Base-by-base conservation (phyloP, 805 yeast species). In the Yarrowia sp. region DNA sequence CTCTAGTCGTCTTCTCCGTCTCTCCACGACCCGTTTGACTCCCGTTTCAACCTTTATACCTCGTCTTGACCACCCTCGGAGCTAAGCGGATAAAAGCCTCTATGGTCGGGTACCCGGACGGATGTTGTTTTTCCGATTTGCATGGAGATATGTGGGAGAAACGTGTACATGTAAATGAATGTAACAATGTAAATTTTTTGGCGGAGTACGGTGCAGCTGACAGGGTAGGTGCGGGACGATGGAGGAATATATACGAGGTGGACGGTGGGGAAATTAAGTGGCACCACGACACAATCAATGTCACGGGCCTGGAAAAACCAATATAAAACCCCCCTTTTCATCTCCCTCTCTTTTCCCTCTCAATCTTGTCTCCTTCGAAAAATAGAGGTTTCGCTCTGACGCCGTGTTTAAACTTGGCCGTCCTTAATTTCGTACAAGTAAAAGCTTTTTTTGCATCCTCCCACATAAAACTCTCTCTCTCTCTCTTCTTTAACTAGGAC, bases 111-210 rank as follows among this genome's bases (percentile, higher is more conserved):
- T 56, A 59, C 52, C 41, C 65, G 52, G 65, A 59, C 50, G 65
- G 65, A 59, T 59, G 65, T 45, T 59, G 52, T 59, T 59, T 59
- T 59, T 59, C 65, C 65, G 65, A 59, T 59, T 59, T 59, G 65
- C 65, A 59, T 59, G 65, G 52, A 45, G 52, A 59, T 59, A 59
- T 59, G 65, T 59, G 52, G 65, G 65, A 43, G 65, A 59, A 59
- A 59, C 63, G 63, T 59, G 65, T 59, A 59, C 65, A 59, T 59
- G 65, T 59, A 59, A 45, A 45, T 59, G 65, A 59, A 59, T 59
- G 65, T 59, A 59, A 59, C 65, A 59, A 59, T 45, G 65, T 59
- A 43, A 59, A 59, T 43, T 59, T 43, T 56, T 59, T 59, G 52
- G 65, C 52, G 42, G 52, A 45, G 65, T 45, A 42, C 32, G 49